Conservation (phyloP, 2,329 filamentous ascomycete species). For the Fusarium guadeloupense region DNA sequence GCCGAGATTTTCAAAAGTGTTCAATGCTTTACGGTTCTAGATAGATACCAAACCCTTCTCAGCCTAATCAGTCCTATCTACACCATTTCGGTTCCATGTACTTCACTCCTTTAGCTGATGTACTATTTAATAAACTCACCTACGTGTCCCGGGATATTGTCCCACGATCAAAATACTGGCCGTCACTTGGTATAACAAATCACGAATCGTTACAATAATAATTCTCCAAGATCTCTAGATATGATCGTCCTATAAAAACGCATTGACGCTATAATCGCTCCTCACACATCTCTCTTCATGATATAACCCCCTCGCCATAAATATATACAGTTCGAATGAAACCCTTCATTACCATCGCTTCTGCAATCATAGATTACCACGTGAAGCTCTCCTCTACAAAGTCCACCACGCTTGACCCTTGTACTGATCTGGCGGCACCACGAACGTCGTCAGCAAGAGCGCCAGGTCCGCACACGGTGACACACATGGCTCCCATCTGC, state of each 20-base stretch:
- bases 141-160: too few species aligned
- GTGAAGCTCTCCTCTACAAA: constrained; percentile 83
- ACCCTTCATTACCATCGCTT: constrained; percentile 22
- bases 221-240: constrained; percentile 8
- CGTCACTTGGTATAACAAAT: background rate
- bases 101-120: background rate
- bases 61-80: background rate
- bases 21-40: too few species aligned
- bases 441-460: constrained; percentile 80
- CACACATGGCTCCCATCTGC: constrained; percentile 87
- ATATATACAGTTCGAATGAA: constrained; percentile 46
- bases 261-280: constrained; percentile 24
- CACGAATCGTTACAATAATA: background rate
- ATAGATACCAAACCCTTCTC: too few species aligned
- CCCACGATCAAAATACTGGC: too few species aligned
- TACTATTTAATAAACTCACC: background rate
- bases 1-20: background rate
- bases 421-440: constrained; percentile 69
- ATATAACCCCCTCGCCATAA: constrained; percentile 36
- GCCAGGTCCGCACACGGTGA: constrained; percentile 82
- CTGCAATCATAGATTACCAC: constrained; percentile 54
- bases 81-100: background rate
- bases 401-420: constrained; percentile 73
- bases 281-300: constrained; percentile 19
- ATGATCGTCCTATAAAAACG: constrained; percentile 34